Base-by-base conservation (phyloP, 371 early-diverging fungal genomes). In the Dichotomocladium elegans region DNA sequence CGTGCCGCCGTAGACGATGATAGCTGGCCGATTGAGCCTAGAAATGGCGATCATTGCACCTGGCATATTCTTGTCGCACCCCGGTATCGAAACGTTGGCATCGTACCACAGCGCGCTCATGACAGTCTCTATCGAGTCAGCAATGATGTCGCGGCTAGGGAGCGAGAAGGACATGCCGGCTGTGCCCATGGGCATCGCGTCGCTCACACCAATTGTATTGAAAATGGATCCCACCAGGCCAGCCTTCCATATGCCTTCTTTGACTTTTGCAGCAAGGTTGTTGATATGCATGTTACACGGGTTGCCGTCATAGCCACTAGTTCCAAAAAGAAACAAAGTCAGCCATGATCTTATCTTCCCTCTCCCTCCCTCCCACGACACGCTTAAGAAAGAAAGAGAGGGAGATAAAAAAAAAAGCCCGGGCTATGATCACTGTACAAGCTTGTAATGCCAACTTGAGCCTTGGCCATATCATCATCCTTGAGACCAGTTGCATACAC, bases 61-160 rank as follows among this genome's bases (percentile, higher is more conserved):
- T 9, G 95, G 97, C 95, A 96, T 95, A 76, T 96, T 95, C 72
- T 96, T 96, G 80, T 94, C 96, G 66, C 95, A 95, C 27, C 92
- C 87, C 17, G 64, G 61, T 31, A 61, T 28, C 4, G 58, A 58
- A 15, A 59, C 55, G 43, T 62, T 59, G 46, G 86, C 96, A 66
- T 96, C 96, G 58, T 96, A 96, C 91, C 92, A 95, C 66, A 93
- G 89, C 4, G 88, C 94, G 47, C 86, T 74, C 96, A 94, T 94
- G n/a, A 92, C 93, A 14, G 96, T 95, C 69, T 97, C 98, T 53
- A 97, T 94, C 11, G 93, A 93, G 68, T 97, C 98, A 28, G 98
- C 96, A 70, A 97, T 97, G 52, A 95, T 83, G 61, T 97, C 98
- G 55, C 98, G 81, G 51, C 90, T 90, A 60, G 93, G 96, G 47